phyloP scores from a whole-genome alignment of 2,329 filamentous ascomycete genomes.

The Fusarium paranaense region DNA sequence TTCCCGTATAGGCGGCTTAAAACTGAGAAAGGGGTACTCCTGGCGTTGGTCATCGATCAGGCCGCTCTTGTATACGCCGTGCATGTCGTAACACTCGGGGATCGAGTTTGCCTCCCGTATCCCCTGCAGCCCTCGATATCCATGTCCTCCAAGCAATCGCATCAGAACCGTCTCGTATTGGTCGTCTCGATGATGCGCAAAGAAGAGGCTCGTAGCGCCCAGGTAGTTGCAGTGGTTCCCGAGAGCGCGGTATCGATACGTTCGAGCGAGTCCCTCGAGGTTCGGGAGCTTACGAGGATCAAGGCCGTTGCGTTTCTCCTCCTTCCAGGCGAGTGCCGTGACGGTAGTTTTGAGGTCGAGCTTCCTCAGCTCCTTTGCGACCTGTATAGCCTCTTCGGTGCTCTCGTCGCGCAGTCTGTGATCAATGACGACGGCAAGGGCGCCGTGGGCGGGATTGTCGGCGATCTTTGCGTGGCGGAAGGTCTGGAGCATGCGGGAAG shows the following conservation, averaged over 20 bases:
- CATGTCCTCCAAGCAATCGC: constrained; percentile 76
- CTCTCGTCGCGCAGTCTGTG: constrained; percentile 68
- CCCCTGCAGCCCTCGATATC: constrained; percentile 76
- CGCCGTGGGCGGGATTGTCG: constrained; percentile 57
- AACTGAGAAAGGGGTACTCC: constrained; percentile 52
- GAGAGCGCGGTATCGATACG: constrained; percentile 77
- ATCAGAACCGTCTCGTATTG: constrained; percentile 91
- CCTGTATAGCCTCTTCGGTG: constrained; percentile 61
- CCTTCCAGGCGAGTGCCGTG: constrained; percentile 60
- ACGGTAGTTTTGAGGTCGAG: constrained; percentile 50
- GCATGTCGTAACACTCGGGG: constrained; percentile 84
- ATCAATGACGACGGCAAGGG: constrained; percentile 65
- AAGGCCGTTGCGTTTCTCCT: constrained; percentile 44
- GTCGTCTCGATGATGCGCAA: constrained; percentile 91
- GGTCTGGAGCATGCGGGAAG: constrained; percentile 58
- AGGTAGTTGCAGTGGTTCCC: constrained; percentile 68
- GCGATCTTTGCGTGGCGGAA: constrained; percentile 54
- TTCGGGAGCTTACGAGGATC: constrained; percentile 62
- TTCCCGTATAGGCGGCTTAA: constrained; percentile 47
- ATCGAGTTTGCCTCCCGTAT: constrained; percentile 75
- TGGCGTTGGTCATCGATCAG: constrained; percentile 59
- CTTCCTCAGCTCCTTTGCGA: constrained; percentile 54
- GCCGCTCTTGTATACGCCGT: constrained; percentile 77
- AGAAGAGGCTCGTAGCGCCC: constrained; percentile 71
- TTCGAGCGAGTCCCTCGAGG: constrained; percentile 82